phyloP scores from a whole-genome alignment of 352 stramenopile species.

The Thraustochytrium sp. region DNA sequence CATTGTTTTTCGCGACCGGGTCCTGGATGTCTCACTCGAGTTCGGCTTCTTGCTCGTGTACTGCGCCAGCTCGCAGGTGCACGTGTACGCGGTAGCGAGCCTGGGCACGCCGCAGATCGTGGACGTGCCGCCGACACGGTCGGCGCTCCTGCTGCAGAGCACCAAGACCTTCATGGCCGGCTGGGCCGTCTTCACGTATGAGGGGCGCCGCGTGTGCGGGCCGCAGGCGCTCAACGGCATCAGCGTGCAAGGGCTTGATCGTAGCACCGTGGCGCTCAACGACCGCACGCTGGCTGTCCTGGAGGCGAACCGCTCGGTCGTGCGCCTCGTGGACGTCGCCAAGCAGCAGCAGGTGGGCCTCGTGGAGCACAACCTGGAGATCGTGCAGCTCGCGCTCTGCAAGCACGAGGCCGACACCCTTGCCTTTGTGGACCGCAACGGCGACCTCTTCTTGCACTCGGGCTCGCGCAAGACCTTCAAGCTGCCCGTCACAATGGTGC shows the following conservation, averaged over 20 bases:
- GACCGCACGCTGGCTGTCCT: conserved; percentile 76
- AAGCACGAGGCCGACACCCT: conserved; percentile 68
- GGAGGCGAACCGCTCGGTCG: conserved; percentile 70
- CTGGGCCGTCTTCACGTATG: conserved; percentile 74
- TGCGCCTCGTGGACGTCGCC: conserved; percentile 77
- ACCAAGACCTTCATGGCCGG: conserved; percentile 51
- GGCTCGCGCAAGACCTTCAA: conserved; percentile 53
- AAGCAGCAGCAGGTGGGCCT: conserved; percentile 68
- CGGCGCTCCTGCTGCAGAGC: conserved; percentile 81
- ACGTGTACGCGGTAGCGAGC: conserved; percentile 85
- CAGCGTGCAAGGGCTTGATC: conserved; percentile 75
- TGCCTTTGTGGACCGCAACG: conserved; percentile 78
- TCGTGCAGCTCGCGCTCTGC: conserved; percentile 67
- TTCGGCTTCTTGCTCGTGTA: conserved; percentile 82
- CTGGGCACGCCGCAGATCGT: conserved; percentile 72
- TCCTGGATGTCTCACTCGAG: conserved; percentile 84
- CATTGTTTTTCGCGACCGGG: conserved; percentile 80
- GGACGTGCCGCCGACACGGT: conserved; percentile 72
- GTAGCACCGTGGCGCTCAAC: conserved; percentile 71
- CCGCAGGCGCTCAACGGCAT: conserved; percentile 73
- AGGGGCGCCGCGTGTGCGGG: conserved; percentile 75
- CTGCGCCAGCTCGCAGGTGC: conserved; percentile 77
- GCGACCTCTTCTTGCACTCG: conserved; percentile 70
- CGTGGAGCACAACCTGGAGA: conserved; percentile 64
- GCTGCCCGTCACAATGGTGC: conserved; percentile 77